These are phyloP conservation scores for Rhodotorula kratochvilovae DNA, from an alignment of 768 basidiomycete genomes.

Conservation along the genomic window DNA sequence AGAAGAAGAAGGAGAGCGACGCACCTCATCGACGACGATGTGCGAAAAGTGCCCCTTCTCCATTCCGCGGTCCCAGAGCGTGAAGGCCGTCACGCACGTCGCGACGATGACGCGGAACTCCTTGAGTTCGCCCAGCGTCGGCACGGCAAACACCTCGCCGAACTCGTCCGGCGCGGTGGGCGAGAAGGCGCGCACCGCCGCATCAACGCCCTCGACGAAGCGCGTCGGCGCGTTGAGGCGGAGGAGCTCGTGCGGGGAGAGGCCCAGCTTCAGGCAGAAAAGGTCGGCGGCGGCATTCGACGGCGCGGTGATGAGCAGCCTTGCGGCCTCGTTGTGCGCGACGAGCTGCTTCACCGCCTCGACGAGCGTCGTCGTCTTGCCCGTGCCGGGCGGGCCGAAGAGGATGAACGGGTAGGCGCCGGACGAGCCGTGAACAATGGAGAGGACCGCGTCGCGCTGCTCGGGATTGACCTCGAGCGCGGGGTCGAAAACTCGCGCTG, in stretches of 20 bases:
- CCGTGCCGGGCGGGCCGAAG: conserved; percentile 47
- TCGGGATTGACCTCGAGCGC: conserved; percentile 42
- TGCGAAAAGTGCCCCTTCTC: conserved; percentile 11
- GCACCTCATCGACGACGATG: conserved; percentile 28
- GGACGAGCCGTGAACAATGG: conserved; percentile 31
- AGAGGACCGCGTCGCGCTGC: conserved; percentile 42
- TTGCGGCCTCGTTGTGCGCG: conserved; percentile 26
- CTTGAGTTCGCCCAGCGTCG: conserved; percentile 34
- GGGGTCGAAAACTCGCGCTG: background rate
- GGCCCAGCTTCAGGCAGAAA: conserved; percentile 29
- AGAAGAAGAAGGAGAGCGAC: background rate
- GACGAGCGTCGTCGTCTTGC: conserved; percentile 39
- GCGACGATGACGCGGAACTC: conserved; percentile 44
- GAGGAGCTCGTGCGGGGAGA: conserved; percentile 12
- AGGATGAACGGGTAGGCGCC: conserved; percentile 45
- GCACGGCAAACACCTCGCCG: too few species aligned
- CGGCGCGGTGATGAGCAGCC: conserved; percentile 46
- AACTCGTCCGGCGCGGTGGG: too few species aligned
- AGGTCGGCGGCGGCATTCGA: conserved; percentile 48
- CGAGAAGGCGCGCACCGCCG: too few species aligned
- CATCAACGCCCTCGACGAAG: conserved; percentile 33
- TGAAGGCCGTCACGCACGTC: conserved; percentile 36
- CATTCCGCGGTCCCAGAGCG: background rate
- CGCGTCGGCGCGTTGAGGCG: conserved; percentile 45
- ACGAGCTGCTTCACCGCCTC: conserved; percentile 46